Evolutionary conservation across 2,329 filamentous ascomycete species (phyloP).

Genomic region (Stagonosporopsis vannaccii): DNA sequence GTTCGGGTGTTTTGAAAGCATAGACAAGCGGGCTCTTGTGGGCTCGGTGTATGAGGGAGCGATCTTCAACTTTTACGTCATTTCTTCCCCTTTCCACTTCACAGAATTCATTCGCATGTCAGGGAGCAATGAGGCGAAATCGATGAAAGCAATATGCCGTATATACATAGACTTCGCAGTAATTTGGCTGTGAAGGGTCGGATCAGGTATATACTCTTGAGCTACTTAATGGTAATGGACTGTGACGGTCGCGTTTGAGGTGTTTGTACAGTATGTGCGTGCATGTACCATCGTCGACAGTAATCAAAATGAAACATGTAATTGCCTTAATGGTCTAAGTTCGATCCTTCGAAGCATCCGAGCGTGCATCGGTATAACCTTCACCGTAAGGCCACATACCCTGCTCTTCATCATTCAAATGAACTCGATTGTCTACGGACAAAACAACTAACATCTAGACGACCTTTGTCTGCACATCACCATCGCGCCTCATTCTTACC

Average conservation of each 20-base stretch:
- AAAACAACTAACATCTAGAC: neutral
- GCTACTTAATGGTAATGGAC: slow-evolving; percentile 47
- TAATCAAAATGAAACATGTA: neutral
- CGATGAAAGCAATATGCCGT: slow-evolving; percentile 38
- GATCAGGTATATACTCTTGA: slow-evolving; percentile 33
- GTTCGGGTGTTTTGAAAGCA: slow-evolving; percentile 38
- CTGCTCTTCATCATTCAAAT: neutral
- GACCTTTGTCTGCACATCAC: neutral
- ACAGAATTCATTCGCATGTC: slow-evolving; percentile 31
- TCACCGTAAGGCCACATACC: neutral
- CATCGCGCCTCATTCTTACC: neutral
- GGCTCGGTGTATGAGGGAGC: slow-evolving; percentile 22
- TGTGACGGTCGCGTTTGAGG: neutral
- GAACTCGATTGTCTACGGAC: neutral
- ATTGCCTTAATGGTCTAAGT: neutral
- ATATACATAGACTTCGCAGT: slow-evolving; percentile 42
- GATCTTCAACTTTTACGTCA: slow-evolving; percentile 9
- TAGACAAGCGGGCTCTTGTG: slow-evolving; percentile 43
- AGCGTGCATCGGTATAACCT: neutral
- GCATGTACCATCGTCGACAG: neutral
- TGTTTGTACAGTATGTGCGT: neutral
- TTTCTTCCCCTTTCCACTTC: slow-evolving; percentile 24
- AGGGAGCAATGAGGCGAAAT: slow-evolving; percentile 38
- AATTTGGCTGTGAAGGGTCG: slow-evolving; percentile 24
- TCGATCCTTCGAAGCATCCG: no score